Base-by-base conservation (phyloP, 495 filamentous ascomycete species). In the Aeminium ludgeri region DNA sequence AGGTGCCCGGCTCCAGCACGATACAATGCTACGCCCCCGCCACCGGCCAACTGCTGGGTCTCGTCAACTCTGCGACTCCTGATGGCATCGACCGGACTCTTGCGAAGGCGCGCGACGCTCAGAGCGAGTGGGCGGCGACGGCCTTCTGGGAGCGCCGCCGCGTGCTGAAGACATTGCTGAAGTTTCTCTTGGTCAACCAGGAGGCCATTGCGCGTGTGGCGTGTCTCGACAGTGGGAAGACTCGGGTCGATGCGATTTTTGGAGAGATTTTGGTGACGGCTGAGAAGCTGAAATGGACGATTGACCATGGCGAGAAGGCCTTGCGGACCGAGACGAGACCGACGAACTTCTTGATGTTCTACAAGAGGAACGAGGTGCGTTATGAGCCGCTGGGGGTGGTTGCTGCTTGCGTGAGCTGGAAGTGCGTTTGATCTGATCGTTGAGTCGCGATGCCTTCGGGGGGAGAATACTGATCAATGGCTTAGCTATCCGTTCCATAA, bases 141-240 rank as follows among this genome's bases (percentile, higher is more conserved):
- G 77, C 72, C 0, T 93, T 92, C 56, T 58, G 67, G 20, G 70
- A 92, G 52, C 68, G 89, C 36, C 68, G 83, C 48, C 77, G 69
- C 54, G 81, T 96, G 15, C 65, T 99, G 28, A 74, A 76, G 35
- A 83, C 85, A 16, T 59, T 99, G 48, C 64, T 91, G 37, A 82
- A 81, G 2, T 44, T 30, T 51, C 66, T 96, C 16, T 72, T 99
- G 41, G 80, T 92, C 41, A 80, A 96, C 59, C 85, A 94, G 58
- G 82, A 92, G 38, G 65, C 73, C 25, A 89, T 99, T 47, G 85
- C 81, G 40, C 73, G 71, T 11, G 74, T 81, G 17, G 86, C 86
- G 36, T 95, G 86, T 54, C 67, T 94, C 12, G 89, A 99, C 63
- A 89, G 83, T n/a, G 89, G 89, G 37, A 99, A 99, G 62, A 93